phyloP scores from a whole-genome alignment of 176 grass and related monocot species.

The Pontederia crassipes region DNA sequence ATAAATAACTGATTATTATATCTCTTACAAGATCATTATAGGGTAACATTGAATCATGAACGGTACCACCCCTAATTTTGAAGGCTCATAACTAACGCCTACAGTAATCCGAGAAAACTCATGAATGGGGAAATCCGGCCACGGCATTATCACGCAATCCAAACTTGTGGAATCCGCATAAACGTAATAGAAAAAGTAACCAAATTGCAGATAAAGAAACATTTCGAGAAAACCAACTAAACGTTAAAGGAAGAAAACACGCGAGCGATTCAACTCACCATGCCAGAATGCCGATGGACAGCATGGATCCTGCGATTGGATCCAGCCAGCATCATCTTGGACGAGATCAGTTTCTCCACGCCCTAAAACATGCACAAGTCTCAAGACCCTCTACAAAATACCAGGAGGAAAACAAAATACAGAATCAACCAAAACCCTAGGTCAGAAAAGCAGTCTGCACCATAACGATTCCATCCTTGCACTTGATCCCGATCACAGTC shows the following conservation, averaged over 20 bases:
- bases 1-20: no score
- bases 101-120: neutral
- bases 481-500: slow-evolving; percentile 86
- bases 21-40: no score
- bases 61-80: no score
- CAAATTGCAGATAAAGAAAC: neutral
- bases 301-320: slow-evolving; percentile 89
- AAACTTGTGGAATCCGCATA: neutral
- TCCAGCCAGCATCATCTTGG: slow-evolving; percentile 71
- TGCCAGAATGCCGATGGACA: slow-evolving; percentile 53
- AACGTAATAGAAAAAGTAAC: no score
- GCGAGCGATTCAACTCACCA: slow-evolving; percentile 33
- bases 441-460: slow-evolving; percentile 18
- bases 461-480: slow-evolving; percentile 84
- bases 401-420: neutral
- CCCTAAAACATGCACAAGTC: slow-evolving; percentile 48
- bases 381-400: slow-evolving; percentile 14
- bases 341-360: slow-evolving; percentile 68
- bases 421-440: neutral
- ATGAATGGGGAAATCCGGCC: neutral
- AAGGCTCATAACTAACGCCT: no score
- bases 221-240: neutral
- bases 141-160: neutral
- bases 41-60: no score
- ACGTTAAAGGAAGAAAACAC: slow-evolving; percentile 1